Evolutionary conservation across 2,329 filamentous ascomycete species (phyloP).

Genomic region (Alternaria gansuensis): DNA sequence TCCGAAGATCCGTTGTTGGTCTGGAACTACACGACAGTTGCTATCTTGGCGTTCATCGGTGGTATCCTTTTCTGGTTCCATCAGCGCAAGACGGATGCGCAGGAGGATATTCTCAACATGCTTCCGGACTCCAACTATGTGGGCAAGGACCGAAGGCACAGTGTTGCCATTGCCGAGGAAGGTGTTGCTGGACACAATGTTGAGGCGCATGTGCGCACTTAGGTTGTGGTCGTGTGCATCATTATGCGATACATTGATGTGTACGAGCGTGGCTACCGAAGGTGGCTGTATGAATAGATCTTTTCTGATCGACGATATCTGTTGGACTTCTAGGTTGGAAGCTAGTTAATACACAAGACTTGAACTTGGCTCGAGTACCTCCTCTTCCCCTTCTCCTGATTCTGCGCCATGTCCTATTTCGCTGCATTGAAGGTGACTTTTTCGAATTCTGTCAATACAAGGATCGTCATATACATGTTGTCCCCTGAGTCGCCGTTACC

Average conservation of each 20-base stretch:
- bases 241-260: neutral
- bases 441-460: neutral
- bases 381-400: neutral
- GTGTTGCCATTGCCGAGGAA: constrained; percentile 28
- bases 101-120: constrained; percentile 76
- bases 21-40: constrained; percentile 75
- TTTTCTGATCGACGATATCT: constrained; percentile 10
- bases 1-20: constrained; percentile 71
- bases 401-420: neutral
- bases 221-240: neutral
- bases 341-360: constrained; percentile 2
- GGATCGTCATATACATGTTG: neutral
- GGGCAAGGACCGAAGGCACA: constrained; percentile 44
- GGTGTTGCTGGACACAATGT: constrained; percentile 8
- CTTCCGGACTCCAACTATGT: constrained; percentile 53
- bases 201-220: constrained; percentile 1
- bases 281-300: neutral
- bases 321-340: neutral
- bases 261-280: neutral
- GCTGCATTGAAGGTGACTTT: neutral
- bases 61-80: constrained; percentile 73
- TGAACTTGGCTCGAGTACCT: neutral
- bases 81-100: constrained; percentile 70
- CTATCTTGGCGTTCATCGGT: constrained; percentile 69
- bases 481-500: neutral